Evolutionary conservation across 1,284 basidiomycete genomes (phyloP), one percentile per base, ranked within the genome.

Genomic region (Mycena citricolor): DNA sequence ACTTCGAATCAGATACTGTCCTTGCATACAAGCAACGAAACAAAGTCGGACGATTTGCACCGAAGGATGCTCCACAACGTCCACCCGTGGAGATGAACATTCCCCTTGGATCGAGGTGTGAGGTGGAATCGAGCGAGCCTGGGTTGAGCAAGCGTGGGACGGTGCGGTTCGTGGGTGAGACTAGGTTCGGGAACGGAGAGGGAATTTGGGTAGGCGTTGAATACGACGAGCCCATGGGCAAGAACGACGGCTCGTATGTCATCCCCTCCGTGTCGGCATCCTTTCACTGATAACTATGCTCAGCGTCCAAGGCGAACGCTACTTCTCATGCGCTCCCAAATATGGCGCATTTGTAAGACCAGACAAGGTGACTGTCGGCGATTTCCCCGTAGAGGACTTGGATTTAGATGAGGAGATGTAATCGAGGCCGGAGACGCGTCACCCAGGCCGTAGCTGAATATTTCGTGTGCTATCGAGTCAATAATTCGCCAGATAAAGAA

Each of bases 171-270:
- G 83, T 94, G 10, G 97, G 97, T 0, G 61, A 69, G 20, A 91
- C 94, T 0, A 72, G 76, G 41, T 97, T 98, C 59, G 81, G 81
- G 24, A 81, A 74, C 11, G 65, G 67, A 1, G 66, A 71, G 37
- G 85, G 86, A 0, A 61, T 79, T 0, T 98, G 95, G 95, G 78
- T 98, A 2, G 97, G 95, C 1, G 74, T 99, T 6, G 90, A 97
- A 64, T 91, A 95, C 57, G 97, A 99, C 61, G 97, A 98, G 60
- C 95, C 97, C 1, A 77, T 93, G 10, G 94, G 95, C 10, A 97
- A 94, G 69, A 94, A 95, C 54, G 89, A 98, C 63, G 95, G 95
- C 54, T 83, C 83, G 90, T 94, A 64, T 70, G 90, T 81, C 20
- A 19, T 34, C 24, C 40, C 20, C 41, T 35, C 25, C 31, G 20